phyloP scores from a whole-genome alignment of 306 rosid genomes.

The Dalbergia oliveri region DNA sequence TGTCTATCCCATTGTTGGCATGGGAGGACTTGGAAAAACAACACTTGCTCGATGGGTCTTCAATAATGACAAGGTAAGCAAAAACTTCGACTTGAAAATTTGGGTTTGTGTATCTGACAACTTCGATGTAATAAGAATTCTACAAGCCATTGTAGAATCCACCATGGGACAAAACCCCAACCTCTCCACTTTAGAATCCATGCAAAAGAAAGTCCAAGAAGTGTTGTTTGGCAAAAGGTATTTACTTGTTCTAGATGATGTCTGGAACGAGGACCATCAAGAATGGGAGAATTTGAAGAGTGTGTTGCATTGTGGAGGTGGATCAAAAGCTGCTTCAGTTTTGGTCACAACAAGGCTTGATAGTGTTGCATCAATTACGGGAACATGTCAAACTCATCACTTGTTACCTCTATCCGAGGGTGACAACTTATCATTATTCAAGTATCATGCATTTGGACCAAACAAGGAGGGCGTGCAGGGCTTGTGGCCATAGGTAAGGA shows the following conservation, averaged over 20 bases:
- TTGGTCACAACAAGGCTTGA: conserved; percentile 29
- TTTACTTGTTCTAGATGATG: conserved; percentile 39
- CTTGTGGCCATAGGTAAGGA: conserved; percentile 36
- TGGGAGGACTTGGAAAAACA: conserved; percentile 43
- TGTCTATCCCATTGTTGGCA: conserved; percentile 24
- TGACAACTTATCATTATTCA: conserved; percentile 32
- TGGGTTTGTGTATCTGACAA: conserved; percentile 38
- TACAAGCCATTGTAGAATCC: conserved; percentile 15
- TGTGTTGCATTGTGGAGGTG: conserved; percentile 1
- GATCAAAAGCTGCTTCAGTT: conserved; percentile 15
- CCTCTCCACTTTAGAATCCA: conserved; percentile 5
- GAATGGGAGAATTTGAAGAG: conserved; percentile 12
- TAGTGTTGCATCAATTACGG: conserved; percentile 21
- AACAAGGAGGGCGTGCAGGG: not conserved
- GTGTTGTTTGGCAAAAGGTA: conserved; percentile 1
- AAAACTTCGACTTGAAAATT: conserved; percentile 24
- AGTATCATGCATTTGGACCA: conserved; percentile 21
- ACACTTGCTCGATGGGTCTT: conserved; percentile 22
- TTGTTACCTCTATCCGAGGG: not conserved
- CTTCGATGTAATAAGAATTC: conserved; percentile 32
- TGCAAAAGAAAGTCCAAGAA: not conserved
- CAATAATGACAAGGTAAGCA: conserved; percentile 9
- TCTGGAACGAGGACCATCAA: conserved; percentile 14
- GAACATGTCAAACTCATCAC: not conserved
- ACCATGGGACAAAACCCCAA: too few species aligned